phyloP scores from a whole-genome alignment of 495 filamentous ascomycete genomes.

The Penicillium canariense region DNA sequence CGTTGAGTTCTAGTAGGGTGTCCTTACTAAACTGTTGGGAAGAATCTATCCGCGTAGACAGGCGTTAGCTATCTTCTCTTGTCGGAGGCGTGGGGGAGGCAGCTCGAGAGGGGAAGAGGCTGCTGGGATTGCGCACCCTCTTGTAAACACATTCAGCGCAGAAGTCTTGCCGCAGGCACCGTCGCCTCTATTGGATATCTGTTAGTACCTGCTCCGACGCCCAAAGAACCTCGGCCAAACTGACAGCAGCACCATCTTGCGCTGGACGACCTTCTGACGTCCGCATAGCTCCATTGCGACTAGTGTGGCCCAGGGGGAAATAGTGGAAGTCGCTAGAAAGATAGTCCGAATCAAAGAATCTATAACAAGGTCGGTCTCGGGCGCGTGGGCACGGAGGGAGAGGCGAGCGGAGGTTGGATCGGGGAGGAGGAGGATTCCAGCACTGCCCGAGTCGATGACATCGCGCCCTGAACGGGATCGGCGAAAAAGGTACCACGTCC shows the following conservation, averaged over 20 bases:
- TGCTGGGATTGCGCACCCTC: conserved; percentile 64
- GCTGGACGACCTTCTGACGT: conserved; percentile 78
- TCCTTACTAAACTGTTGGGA: conserved; percentile 91
- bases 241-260: conserved; percentile 96
- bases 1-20: not conserved
- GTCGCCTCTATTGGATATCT: conserved; percentile 66
- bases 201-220: conserved; percentile 17
- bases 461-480: conserved; percentile 37
- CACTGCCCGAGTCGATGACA: conserved; percentile 43
- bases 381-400: conserved; percentile 9
- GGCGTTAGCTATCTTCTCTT: conserved; percentile 20
- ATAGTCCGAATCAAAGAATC: not conserved
- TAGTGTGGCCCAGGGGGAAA: not conserved
- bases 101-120: not conserved
- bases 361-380: not conserved
- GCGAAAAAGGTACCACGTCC: conserved; percentile 33
- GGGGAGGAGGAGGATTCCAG: conserved; percentile 28
- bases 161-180: conserved; percentile 98
- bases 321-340: not conserved
- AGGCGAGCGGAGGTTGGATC: conserved; percentile 1
- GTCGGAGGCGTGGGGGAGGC: conserved; percentile 2
- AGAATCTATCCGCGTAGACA: conserved; percentile 64
- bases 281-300: conserved; percentile 52
- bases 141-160: conserved; percentile 94
- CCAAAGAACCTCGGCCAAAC: conserved; percentile 34